phyloP scores from a whole-genome alignment of 495 filamentous ascomycete genomes.

The Xylaria bambusicola region DNA sequence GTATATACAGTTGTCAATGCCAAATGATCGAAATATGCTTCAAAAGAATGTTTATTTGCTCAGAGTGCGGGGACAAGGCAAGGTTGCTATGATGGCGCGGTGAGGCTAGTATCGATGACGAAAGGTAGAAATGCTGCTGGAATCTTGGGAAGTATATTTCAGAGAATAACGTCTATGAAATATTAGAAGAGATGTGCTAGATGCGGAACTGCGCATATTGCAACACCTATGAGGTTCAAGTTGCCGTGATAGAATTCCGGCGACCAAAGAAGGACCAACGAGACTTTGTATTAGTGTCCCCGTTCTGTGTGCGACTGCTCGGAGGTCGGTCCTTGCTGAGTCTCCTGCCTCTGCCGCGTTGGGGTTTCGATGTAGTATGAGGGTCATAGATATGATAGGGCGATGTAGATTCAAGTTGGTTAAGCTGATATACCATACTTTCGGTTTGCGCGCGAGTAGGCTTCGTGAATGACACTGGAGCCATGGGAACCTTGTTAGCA shows the following conservation, averaged over 20 bases:
- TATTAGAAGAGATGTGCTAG: neutral
- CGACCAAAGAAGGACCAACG: constrained; percentile 19
- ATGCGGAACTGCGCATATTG: neutral
- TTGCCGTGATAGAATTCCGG: neutral
- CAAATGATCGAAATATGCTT: too few relatives aligned
- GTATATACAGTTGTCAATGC: too few relatives aligned
- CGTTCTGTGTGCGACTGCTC: neutral
- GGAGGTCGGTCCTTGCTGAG: constrained; percentile 11
- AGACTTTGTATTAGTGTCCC: neutral
- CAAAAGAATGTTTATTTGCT: too few relatives aligned
- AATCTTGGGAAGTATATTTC: neutral
- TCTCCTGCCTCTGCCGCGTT: neutral
- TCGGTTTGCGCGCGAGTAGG: constrained; percentile 11
- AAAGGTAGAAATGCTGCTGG: neutral
- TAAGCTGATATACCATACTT: constrained; percentile 2
- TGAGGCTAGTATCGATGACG: neutral
- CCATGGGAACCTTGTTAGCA: neutral
- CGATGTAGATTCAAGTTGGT: constrained; percentile 1
- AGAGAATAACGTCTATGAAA: neutral
- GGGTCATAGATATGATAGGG: neutral
- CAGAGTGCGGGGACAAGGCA: too few relatives aligned
- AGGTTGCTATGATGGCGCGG: too few relatives aligned
- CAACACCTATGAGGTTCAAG: neutral
- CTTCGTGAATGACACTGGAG: neutral
- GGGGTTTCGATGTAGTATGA: neutral